Evolutionary conservation across 1,284 basidiomycete genomes (phyloP), one percentile per base, ranked within the genome.

Genomic region (Pascua guehoae): DNA sequence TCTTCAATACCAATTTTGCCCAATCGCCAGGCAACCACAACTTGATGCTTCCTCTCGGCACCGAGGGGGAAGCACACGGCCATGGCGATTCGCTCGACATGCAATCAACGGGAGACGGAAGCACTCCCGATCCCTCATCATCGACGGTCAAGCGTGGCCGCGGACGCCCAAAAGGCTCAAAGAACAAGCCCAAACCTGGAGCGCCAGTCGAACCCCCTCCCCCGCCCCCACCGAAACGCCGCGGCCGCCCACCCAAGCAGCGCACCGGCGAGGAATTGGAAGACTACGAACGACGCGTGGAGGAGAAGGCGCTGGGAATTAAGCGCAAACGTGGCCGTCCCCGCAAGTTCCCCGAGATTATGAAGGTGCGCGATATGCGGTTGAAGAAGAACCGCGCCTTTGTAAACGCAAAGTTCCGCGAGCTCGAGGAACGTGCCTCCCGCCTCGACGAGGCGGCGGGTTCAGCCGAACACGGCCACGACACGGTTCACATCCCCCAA

Each of bases 351-450:
- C 72, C 72, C 10, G 73, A 72, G 37, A 54, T 63, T 36, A 71
- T 68, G 24, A 61, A 74, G 11, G 72, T 75, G 11, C 60, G 73
- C 16, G 72, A 75, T 49, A 73, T 75, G 71, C 61, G 73, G 17
- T 59, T 75, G 58, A 74, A 70, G 64, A 68, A 68, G 67, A 74
- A 75, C 51, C 50, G 72, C 32, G 63, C 57, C 15, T 65, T 68
- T 47, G 70, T 66, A 41, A 64, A 62, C 37, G 67, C 70, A 51
- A 58, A 72, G 46, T 56, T 72, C 12, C 50, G 62, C 15, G 24
- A 59, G 40, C 49, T 66, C 18, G 61, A 66, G 44, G 62, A 64
- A 36, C 51, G 58, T 12, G 24, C 24, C 24, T 47, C 56, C 2
- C 46, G 50, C 14, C 41, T 43, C 16, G 18, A 38, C n/a, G 49